A percentile compares a stretch with the other conserved stretches of the same genome.
Conservation (phyloP, 371 early-diverging fungal genomes). For the Mortierella sp. region DNA sequence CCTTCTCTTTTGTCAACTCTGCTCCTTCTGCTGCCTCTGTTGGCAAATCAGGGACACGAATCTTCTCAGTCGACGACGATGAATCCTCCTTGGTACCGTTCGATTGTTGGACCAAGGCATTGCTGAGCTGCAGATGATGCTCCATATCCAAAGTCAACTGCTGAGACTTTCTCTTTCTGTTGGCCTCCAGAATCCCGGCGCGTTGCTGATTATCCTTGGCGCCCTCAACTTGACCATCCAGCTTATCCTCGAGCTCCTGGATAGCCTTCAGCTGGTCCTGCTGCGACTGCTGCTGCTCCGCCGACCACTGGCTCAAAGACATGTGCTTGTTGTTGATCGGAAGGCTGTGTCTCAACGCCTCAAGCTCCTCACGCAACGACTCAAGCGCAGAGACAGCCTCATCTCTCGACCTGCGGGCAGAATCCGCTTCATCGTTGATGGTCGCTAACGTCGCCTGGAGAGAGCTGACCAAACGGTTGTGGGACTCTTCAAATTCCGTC, state of each 20-base stretch:
- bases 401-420: constrained; percentile 54
- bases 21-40: constrained; percentile 1
- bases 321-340: constrained; percentile 55
- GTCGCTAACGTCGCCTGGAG: constrained; percentile 53
- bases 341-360: constrained; percentile 50
- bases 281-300: constrained; percentile 50
- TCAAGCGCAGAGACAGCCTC: constrained; percentile 50
- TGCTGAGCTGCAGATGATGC: constrained; percentile 55
- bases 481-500: constrained; percentile 57
- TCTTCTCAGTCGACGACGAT: background rate
- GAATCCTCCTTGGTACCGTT: background rate
- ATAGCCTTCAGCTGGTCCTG: constrained; percentile 55
- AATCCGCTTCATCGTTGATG: constrained; percentile 54
- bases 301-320: constrained; percentile 56
- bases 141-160: constrained; percentile 43
- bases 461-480: constrained; percentile 47
- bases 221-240: constrained; percentile 51
- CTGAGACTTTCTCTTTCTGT: constrained; percentile 52
- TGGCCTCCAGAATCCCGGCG: constrained; percentile 46
- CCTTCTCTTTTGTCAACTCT: background rate
- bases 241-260: constrained; percentile 41
- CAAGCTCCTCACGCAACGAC: constrained; percentile 47
- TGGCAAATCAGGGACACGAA: background rate
- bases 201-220: constrained; percentile 53
- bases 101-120: constrained; percentile 27